A percentile compares a stretch with the other conserved stretches of the same genome.
phyloP scores from a whole-genome alignment of 176 grass and related monocot species.

The Panicum miliaceum region DNA sequence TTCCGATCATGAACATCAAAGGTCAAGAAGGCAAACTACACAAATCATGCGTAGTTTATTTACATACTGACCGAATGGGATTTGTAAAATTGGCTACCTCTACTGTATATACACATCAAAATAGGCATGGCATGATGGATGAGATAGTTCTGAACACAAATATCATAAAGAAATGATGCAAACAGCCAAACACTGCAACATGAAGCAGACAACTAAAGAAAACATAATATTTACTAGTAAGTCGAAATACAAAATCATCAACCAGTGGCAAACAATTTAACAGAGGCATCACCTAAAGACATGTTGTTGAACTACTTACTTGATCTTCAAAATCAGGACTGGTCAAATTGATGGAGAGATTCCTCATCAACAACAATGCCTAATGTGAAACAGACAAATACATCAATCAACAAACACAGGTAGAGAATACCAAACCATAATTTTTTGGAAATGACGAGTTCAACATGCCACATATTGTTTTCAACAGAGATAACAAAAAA shows the following conservation, averaged over 20 bases:
- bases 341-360: conserved; percentile 96
- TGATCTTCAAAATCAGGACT: conserved; percentile 98
- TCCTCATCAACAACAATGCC: conserved; percentile 94
- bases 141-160: not conserved
- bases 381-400: conserved; percentile 40
- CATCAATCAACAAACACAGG: conserved; percentile 32
- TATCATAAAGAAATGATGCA: not conserved
- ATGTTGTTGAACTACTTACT: conserved; percentile 65
- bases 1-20: conserved; percentile 23
- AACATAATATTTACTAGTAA: conserved; percentile 13
- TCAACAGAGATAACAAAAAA: conserved; percentile 36
- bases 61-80: not conserved
- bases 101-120: conserved; percentile 11
- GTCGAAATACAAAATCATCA: conserved; percentile 7
- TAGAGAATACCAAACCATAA: conserved; percentile 23
- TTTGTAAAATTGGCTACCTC: conserved; percentile 31
- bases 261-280: conserved; percentile 10
- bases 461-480: conserved; percentile 17
- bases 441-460: conserved; percentile 25
- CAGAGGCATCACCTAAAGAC: conserved; percentile 25
- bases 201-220: conserved; percentile 25
- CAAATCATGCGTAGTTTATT: conserved; percentile 40
- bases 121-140: not conserved
- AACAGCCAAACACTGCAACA: conserved; percentile 7
- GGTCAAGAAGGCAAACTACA: conserved; percentile 5